phyloP scores from a whole-genome alignment of 805 yeast genomes.

The Jamesozyma hellenica region DNA sequence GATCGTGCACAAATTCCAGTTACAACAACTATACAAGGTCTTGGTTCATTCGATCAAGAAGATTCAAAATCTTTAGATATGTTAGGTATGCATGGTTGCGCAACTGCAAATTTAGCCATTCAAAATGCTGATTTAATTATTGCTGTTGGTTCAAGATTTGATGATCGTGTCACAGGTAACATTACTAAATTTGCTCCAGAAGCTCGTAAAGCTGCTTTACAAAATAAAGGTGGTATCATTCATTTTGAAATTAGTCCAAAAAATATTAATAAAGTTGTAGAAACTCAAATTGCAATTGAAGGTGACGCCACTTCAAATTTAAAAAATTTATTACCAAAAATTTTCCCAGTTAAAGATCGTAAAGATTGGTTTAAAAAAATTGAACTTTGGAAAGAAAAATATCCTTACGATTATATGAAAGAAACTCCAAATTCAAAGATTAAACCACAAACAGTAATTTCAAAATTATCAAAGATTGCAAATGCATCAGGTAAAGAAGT shows the following conservation, averaged over 20 bases:
- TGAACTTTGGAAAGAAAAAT: constrained; percentile 72
- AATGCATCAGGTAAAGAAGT: constrained; percentile 51
- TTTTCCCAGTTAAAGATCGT: constrained; percentile 56
- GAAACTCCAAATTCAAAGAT: constrained; percentile 75
- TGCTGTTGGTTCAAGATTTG: constrained; percentile 95
- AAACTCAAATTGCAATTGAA: constrained; percentile 92
- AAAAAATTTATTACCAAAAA: constrained; percentile 59
- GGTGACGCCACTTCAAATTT: constrained; percentile 87
- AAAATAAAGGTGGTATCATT: constrained; percentile 87
- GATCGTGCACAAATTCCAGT: constrained; percentile 92
- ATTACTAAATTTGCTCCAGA: constrained; percentile 85
- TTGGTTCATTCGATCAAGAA: constrained; percentile 89
- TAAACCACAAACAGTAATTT: constrained; percentile 87
- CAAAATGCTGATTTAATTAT: constrained; percentile 88
- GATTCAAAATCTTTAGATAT: constrained; percentile 87
- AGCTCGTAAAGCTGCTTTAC: constrained; percentile 80
- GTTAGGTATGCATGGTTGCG: constrained; percentile 98
- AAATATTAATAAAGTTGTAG: constrained; percentile 94
- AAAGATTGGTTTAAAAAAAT: constrained; percentile 71
- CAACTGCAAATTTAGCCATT: constrained; percentile 87
- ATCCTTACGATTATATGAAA: constrained; percentile 71
- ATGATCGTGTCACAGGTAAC: constrained; percentile 93
- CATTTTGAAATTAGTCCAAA: constrained; percentile 95
- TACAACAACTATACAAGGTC: constrained; percentile 87
- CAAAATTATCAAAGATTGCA: constrained; percentile 67